Conservation (phyloP, 208 protist genomes). For the Angomonas desouzai region DNA sequence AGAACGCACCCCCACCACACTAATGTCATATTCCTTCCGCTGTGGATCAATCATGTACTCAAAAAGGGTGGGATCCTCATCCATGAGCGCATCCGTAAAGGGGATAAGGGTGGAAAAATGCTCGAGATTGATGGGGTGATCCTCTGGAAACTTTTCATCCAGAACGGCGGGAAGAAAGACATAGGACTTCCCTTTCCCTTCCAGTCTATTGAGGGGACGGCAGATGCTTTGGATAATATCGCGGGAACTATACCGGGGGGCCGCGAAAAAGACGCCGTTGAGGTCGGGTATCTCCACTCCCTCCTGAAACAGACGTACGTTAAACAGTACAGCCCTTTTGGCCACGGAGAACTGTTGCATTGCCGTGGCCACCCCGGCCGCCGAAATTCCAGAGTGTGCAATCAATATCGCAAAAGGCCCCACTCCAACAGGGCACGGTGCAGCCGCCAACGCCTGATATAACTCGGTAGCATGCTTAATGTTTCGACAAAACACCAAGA, state of each 20-base stretch:
- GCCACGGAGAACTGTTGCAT: slow-evolving; percentile 36
- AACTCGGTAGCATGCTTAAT: slow-evolving; percentile 53
- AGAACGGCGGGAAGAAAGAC: slow-evolving; percentile 74
- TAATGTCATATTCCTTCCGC: slow-evolving; percentile 68
- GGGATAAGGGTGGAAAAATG: slow-evolving; percentile 71
- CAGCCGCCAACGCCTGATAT: slow-evolving; percentile 20
- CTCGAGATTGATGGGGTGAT: slow-evolving; percentile 65
- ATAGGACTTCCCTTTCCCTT: slow-evolving; percentile 55
- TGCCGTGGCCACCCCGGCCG: slow-evolving; percentile 28
- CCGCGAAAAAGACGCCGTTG: slow-evolving; percentile 77
- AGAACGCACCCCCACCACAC: slow-evolving; percentile 59
- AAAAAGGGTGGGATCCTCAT: slow-evolving; percentile 72
- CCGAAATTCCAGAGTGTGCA: slow-evolving; percentile 63
- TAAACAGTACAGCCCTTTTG: slow-evolving; percentile 50
- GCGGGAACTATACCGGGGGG: slow-evolving; percentile 68
- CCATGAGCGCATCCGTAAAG: slow-evolving; percentile 81
- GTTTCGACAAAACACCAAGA: slow-evolving; percentile 72
- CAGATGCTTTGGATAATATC: slow-evolving; percentile 86
- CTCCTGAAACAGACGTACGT: slow-evolving; percentile 78
- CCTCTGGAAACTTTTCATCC: slow-evolving; percentile 27
- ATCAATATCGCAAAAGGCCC: slow-evolving; percentile 49
- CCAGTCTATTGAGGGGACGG: slow-evolving; percentile 56
- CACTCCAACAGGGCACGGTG: slow-evolving; percentile 29
- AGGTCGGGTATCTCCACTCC: slow-evolving; percentile 74
- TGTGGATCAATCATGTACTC: slow-evolving; percentile 82